These are phyloP conservation scores for Sphaerostilbella broomeana DNA, from an alignment of 2,329 filamentous ascomycete species.

Conservation along the genomic window DNA sequence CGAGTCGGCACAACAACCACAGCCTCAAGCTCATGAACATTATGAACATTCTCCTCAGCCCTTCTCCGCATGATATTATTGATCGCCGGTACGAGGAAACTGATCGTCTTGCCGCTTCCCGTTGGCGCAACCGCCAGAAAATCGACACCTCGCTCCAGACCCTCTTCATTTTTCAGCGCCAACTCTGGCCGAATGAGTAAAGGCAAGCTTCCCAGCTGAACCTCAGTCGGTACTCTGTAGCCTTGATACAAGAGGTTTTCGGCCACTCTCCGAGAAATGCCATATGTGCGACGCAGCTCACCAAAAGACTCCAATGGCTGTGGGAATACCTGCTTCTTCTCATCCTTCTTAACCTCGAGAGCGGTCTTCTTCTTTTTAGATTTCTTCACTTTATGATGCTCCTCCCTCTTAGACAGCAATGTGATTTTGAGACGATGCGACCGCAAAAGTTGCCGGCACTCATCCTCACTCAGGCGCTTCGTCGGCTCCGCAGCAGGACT, in stretches of 20 bases:
- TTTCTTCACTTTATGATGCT: slow-evolving; percentile 43
- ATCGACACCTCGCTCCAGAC: slow-evolving; percentile 48
- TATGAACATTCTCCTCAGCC: slow-evolving; percentile 35
- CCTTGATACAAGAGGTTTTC: slow-evolving; percentile 79
- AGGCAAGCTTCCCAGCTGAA: slow-evolving; percentile 82
- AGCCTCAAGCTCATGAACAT: slow-evolving; percentile 50
- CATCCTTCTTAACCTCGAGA: slow-evolving; percentile 40
- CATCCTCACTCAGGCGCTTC: slow-evolving; percentile 53
- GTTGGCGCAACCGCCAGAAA: slow-evolving; percentile 88
- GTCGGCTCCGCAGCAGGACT: slow-evolving; percentile 23
- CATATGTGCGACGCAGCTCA: slow-evolving; percentile 63
- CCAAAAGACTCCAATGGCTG: slow-evolving; percentile 73
- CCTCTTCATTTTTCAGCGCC: slow-evolving; percentile 37
- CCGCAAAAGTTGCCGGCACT: slow-evolving; percentile 67
- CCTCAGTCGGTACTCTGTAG: slow-evolving; percentile 83
- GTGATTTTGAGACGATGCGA: slow-evolving; percentile 82
- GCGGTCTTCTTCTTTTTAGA: slow-evolving; percentile 50
- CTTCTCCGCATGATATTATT: slow-evolving; percentile 61
- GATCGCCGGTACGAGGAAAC: slow-evolving; percentile 83
- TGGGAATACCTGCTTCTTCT: slow-evolving; percentile 62
- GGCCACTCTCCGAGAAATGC: slow-evolving; percentile 65
- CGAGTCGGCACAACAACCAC: slow-evolving; percentile 73
- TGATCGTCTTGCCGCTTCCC: slow-evolving; percentile 92
- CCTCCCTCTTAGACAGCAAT: slow-evolving; percentile 52
- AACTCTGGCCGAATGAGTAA: slow-evolving; percentile 58